Percentiles rank a stretch among this genome's conserved stretches.
Evolutionary conservation across 129 eudicot species (phyloP).

Genomic region (Heracleum sosnowskyi): DNA sequence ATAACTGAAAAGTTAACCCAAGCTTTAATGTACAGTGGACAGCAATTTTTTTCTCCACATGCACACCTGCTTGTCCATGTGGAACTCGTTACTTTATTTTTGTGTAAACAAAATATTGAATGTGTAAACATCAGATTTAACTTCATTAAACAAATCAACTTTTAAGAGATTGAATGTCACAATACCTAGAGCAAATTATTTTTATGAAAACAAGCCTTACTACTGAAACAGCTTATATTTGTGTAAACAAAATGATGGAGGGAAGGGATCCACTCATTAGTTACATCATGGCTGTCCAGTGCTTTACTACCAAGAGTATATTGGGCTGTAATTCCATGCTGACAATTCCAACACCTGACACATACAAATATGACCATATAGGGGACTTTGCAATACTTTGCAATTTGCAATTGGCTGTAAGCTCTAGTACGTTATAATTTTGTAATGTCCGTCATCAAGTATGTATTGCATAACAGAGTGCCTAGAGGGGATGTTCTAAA

Average conservation of each 20-base stretch:
- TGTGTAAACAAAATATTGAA: too few species aligned
- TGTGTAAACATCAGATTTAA: too few species aligned
- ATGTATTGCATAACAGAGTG: background rate
- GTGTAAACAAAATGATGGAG: background rate
- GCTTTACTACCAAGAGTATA: background rate
- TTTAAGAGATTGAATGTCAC: background rate
- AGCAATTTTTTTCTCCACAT: too few species aligned
- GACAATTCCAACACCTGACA: background rate
- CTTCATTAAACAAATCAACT: too few species aligned
- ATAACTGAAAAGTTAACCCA: background rate
- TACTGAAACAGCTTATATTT: too few species aligned
- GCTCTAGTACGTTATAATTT: background rate
- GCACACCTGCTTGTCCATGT: too few species aligned
- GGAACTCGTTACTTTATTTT: too few species aligned
- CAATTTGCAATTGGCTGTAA: background rate
- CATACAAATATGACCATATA: background rate
- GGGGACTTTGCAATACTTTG: background rate
- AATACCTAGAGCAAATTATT: background rate
- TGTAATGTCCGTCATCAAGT: background rate
- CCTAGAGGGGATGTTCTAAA: background rate
- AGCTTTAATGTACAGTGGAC: background rate
- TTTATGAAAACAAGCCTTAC: too few species aligned
- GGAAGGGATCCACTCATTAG: too few species aligned
- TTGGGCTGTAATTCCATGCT: background rate
- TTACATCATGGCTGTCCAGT: background rate